Conservation (phyloP, 495 filamentous ascomycete species). For the Apodospora peruviana region DNA sequence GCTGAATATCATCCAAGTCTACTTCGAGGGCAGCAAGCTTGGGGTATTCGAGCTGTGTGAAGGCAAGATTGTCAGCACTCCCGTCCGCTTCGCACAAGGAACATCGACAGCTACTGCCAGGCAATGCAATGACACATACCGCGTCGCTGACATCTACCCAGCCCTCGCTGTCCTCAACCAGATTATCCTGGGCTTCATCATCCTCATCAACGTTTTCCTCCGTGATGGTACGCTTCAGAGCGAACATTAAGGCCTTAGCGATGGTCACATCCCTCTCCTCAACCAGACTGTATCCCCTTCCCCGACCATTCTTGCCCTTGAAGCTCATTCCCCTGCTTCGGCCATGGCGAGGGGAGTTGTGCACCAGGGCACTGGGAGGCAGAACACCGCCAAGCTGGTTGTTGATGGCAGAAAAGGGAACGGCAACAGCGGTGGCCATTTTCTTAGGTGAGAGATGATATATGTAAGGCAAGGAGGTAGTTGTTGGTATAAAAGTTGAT, state of each 20-base stretch:
- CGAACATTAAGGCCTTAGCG: slow-evolving; percentile 37
- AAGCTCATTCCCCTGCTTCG: slow-evolving; percentile 37
- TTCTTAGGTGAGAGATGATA: no score
- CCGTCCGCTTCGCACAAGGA: not conserved
- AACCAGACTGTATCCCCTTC: slow-evolving; percentile 35
- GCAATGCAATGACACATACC: slow-evolving; percentile 28
- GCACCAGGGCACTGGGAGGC: slow-evolving; percentile 35
- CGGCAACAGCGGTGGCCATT: slow-evolving; percentile 31
- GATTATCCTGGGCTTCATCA: slow-evolving; percentile 28
- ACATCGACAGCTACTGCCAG: not conserved
- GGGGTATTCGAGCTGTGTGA: slow-evolving; percentile 28
- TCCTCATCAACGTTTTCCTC: slow-evolving; percentile 32
- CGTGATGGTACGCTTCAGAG: slow-evolving; percentile 35
- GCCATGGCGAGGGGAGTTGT: slow-evolving; percentile 38
- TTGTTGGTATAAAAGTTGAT: not conserved
- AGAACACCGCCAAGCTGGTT: slow-evolving; percentile 35
- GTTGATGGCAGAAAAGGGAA: slow-evolving; percentile 26
- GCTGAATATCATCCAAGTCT: slow-evolving; percentile 31
- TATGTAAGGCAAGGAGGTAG: not conserved
- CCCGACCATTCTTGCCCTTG: slow-evolving; percentile 25
- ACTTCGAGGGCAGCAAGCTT: slow-evolving; percentile 25
- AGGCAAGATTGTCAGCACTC: slow-evolving; percentile 1
- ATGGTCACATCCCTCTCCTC: slow-evolving; percentile 36
- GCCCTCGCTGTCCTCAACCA: slow-evolving; percentile 35
- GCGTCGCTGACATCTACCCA: slow-evolving; percentile 35